Evolutionary conservation across 2,329 filamentous ascomycete species (phyloP).

Genomic region (Paecilomyces niveus): DNA sequence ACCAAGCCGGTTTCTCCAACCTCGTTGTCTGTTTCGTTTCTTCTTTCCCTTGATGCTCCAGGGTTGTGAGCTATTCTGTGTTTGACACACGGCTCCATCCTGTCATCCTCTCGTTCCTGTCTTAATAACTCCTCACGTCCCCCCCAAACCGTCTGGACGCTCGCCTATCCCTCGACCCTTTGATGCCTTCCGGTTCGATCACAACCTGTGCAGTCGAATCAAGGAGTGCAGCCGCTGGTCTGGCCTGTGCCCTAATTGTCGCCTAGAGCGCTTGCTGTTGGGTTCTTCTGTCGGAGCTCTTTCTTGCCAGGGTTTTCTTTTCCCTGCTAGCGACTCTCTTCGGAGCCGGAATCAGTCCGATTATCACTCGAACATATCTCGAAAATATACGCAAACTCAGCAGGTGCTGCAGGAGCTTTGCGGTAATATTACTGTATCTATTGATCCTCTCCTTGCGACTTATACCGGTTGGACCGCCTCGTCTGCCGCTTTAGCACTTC

Average conservation of each 20-base stretch:
- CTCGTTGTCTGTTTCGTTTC: conserved; percentile 15
- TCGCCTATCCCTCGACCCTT: conserved; percentile 11
- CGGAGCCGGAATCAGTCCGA: conserved; percentile 2
- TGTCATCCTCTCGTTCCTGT: conserved; percentile 31
- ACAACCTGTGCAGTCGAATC: conserved; percentile 18
- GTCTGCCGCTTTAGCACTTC: conserved; percentile 1
- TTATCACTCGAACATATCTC: conserved; percentile 4
- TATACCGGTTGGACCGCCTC: not conserved
- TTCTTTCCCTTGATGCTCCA: conserved; percentile 17
- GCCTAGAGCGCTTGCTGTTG: conserved; percentile 20
- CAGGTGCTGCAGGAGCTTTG: conserved; percentile 70
- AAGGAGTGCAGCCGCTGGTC: conserved; percentile 39
- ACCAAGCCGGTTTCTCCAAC: conserved; percentile 9
- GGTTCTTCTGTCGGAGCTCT: conserved; percentile 18
- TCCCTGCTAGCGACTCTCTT: conserved; percentile 1
- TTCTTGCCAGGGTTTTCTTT: conserved; percentile 11
- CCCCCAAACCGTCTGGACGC: conserved; percentile 9
- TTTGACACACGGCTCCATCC: conserved; percentile 38
- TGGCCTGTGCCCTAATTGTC: conserved; percentile 35
- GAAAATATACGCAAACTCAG: conserved; percentile 47
- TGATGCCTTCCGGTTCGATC: conserved; percentile 19
- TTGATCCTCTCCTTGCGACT: conserved; percentile 13
- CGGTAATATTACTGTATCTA: conserved; percentile 31
- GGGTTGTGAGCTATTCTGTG: conserved; percentile 28
- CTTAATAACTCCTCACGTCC: conserved; percentile 11